Conservation (phyloP, 73 alveolate genomes). For the Uronychia binucleata region DNA sequence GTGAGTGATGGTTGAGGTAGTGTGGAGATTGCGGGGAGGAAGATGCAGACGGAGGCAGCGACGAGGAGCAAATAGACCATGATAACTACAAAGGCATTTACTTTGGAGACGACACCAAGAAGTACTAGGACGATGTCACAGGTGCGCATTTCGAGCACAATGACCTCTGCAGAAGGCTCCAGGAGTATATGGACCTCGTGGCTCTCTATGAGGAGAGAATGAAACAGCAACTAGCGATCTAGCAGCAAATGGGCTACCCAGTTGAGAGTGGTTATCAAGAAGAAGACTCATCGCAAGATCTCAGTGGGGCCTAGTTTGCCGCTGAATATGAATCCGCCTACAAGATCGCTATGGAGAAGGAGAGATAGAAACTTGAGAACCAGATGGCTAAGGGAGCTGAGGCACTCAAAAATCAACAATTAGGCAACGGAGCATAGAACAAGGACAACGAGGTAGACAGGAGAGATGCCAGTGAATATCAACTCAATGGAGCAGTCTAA, state of each 20-base stretch:
- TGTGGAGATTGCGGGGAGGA: not conserved
- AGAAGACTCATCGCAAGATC: not conserved
- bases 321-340: not conserved
- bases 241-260: too few relatives aligned
- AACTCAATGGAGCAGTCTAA: too few relatives aligned
- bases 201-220: not conserved
- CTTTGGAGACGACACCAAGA: not conserved
- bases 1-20: constrained; percentile 3
- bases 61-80: not conserved
- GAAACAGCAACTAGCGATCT: not conserved
- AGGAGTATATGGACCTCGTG: not conserved
- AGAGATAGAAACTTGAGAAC: not conserved
- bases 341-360: not conserved
- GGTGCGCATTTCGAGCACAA: not conserved
- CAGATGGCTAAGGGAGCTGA: not conserved
- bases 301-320: not conserved
- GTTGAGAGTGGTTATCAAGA: not conserved
- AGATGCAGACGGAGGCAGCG: not conserved
- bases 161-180: not conserved
- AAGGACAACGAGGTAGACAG: not conserved
- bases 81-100: not conserved
- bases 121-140: not conserved
- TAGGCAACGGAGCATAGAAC: not conserved
- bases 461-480: not conserved
- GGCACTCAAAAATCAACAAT: not conserved